Evolutionary conservation across 2,329 filamentous ascomycete species (phyloP).

Genomic region (Phyllosticta citrichinensis): DNA sequence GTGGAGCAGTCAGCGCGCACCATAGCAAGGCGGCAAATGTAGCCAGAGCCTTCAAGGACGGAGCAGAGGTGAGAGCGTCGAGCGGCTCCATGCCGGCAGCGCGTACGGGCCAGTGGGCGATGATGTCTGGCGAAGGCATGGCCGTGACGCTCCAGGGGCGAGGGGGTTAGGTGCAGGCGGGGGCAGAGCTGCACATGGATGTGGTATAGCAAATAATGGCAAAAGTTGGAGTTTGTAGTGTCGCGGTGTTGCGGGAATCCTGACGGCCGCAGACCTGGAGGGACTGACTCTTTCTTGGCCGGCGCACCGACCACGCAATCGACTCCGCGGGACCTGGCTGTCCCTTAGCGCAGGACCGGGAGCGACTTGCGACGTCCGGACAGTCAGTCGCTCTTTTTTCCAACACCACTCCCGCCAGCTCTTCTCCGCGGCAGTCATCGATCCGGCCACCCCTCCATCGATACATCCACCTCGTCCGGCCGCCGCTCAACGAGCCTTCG

Average conservation of each 20-base stretch:
- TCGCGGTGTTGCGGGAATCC: no score
- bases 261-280: no score
- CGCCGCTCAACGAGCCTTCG: not conserved
- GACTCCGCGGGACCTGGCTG: no score
- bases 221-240: not conserved
- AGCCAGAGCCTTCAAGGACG: conserved; percentile 10
- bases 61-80: conserved; percentile 7
- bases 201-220: not conserved
- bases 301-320: no score
- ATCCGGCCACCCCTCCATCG: not conserved
- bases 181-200: not conserved
- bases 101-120: conserved; percentile 7
- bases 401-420: no score
- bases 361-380: no score
- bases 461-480: not conserved
- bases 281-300: no score
- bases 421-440: no score
- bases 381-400: no score
- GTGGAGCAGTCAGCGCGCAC: conserved; percentile 1
- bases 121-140: conserved; percentile 10
- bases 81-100: conserved; percentile 11
- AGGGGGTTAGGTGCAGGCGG: not conserved
- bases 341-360: no score
- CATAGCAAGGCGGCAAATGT: conserved; percentile 8
- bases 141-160: not conserved